phyloP scores from a whole-genome alignment of 371 early-diverging fungal species.

The Thermomucor indicae-seudaticae region DNA sequence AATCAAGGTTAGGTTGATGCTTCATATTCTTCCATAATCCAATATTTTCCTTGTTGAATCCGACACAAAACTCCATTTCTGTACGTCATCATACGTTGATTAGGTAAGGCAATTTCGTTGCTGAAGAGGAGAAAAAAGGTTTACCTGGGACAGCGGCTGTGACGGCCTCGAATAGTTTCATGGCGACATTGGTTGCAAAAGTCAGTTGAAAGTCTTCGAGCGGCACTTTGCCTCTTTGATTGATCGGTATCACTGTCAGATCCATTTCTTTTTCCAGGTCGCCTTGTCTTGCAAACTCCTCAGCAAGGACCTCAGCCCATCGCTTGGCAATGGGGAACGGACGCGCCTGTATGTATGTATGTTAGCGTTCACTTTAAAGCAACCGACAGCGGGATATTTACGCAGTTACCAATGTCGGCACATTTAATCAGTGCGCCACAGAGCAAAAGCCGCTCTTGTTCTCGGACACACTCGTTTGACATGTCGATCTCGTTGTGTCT shows the following conservation, averaged over 20 bases:
- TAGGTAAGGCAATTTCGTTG: not conserved
- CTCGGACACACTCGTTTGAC: constrained; percentile 9
- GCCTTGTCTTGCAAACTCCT: constrained; percentile 66
- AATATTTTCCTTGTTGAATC: constrained; percentile 30
- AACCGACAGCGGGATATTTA: constrained; percentile 19
- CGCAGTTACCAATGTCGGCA: constrained; percentile 80
- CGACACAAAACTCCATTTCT: constrained; percentile 40
- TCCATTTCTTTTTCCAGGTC: constrained; percentile 66
- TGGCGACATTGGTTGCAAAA: constrained; percentile 34
- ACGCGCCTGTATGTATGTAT: constrained; percentile 35
- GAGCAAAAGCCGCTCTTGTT: constrained; percentile 39
- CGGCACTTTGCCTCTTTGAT: constrained; percentile 33
- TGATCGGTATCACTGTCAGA: constrained; percentile 33
- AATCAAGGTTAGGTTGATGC: constrained; percentile 3
- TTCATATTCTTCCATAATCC: constrained; percentile 26
- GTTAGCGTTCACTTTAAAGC: not conserved
- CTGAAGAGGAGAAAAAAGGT: constrained; percentile 1
- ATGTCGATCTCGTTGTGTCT: constrained; percentile 19
- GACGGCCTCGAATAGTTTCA: constrained; percentile 32
- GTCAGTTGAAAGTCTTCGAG: constrained; percentile 37
- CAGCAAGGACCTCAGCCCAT: constrained; percentile 56
- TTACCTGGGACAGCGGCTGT: constrained; percentile 30
- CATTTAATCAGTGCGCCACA: constrained; percentile 80
- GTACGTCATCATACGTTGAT: not conserved
- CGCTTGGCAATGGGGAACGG: constrained; percentile 57